Conservation (phyloP, 176 grass and related monocot species). For the Musa schizocarpa region DNA sequence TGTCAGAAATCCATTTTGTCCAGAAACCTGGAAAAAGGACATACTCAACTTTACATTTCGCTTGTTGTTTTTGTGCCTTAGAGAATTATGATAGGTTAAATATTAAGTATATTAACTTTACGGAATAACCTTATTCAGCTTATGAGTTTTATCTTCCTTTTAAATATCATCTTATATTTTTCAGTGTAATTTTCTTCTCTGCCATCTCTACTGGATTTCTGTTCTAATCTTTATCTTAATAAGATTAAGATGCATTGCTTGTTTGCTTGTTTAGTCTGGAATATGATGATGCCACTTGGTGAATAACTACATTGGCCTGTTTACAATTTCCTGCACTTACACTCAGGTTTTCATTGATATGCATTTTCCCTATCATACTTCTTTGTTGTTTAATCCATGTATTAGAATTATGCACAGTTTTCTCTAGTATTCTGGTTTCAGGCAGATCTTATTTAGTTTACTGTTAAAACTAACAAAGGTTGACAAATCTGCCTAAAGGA, state of each 20-base stretch:
- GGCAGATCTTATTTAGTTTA: constrained; percentile 3
- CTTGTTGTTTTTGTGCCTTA: background rate
- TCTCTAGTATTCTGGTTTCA: background rate
- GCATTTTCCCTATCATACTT: background rate
- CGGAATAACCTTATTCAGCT: background rate
- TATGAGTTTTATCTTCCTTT: background rate
- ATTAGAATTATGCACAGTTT: background rate
- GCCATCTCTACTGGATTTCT: background rate
- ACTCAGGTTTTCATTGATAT: background rate
- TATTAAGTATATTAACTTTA: background rate
- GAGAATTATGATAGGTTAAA: background rate
- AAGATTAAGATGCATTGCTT: background rate
- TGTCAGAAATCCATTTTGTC: background rate
- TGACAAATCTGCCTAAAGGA: background rate
- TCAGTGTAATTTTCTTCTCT: background rate
- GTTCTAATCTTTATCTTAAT: background rate
- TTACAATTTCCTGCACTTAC: too few species aligned
- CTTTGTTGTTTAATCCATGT: background rate
- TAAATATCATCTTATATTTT: background rate
- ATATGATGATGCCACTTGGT: too few species aligned
- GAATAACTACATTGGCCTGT: too few species aligned
- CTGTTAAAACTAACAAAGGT: background rate
- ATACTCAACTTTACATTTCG: background rate
- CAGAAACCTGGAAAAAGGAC: background rate
- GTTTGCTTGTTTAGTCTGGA: background rate